Conservation (phyloP, 192 early-diverging fungal species). For the Cladochytrium replicatum region DNA sequence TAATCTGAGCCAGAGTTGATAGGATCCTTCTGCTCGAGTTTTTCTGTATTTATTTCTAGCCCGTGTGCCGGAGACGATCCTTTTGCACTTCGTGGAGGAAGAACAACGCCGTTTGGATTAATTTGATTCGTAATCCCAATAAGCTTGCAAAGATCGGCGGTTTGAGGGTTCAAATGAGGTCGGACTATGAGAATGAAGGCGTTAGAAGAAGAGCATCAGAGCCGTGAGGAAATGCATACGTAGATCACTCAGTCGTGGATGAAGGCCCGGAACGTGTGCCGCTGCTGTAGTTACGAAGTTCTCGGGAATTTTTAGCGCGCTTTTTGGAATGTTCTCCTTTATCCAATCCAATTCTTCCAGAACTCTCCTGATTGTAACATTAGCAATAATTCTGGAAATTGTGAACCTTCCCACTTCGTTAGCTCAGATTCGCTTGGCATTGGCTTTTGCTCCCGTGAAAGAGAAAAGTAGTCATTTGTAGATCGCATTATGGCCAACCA, state of each 20-base stretch:
- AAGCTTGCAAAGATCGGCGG: constrained; percentile 59
- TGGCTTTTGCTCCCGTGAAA: constrained; percentile 22
- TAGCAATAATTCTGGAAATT: too few relatives aligned
- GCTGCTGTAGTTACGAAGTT: constrained; percentile 72
- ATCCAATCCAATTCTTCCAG: constrained; percentile 58
- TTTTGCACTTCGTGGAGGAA: too few relatives aligned
- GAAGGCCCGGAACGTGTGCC: constrained; percentile 12
- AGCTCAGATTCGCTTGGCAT: constrained; percentile 39
- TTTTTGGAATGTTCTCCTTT: constrained; percentile 45
- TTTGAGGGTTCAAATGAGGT: constrained; percentile 75
- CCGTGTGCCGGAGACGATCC: too few relatives aligned
- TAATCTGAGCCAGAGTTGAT: too few relatives aligned
- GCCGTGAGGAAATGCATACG: not conserved
- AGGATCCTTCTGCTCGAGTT: too few relatives aligned
- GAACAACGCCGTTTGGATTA: constrained; percentile 52
- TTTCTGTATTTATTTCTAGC: too few relatives aligned
- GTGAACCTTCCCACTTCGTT: constrained; percentile 20
- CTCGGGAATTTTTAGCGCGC: constrained; percentile 59
- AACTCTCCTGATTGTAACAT: constrained; percentile 40
- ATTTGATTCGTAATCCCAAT: constrained; percentile 62
- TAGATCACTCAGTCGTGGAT: not conserved
- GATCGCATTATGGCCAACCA: constrained; percentile 48
- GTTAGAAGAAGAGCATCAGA: too few relatives aligned
- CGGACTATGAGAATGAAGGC: too few relatives aligned
- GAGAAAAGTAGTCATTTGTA: constrained; percentile 25